A percentile compares a stretch with the other conserved stretches of the same genome.
Evolutionary conservation across 139 green algal species (phyloP).

Genomic region (Coelastrella sp.): DNA sequence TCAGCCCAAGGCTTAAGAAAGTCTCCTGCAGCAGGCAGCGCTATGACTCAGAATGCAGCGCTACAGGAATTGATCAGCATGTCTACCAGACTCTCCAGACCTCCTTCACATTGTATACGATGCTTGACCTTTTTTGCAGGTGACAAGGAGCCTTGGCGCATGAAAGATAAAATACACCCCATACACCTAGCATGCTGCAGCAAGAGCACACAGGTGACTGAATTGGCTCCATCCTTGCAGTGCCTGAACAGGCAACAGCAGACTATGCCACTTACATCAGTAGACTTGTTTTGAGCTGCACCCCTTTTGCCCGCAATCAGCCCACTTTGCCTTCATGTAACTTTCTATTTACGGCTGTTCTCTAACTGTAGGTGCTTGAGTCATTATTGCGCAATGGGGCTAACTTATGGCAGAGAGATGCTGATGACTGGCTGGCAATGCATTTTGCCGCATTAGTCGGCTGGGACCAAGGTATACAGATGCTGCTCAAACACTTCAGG

Average conservation of each 20-base stretch:
- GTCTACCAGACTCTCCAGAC: no score
- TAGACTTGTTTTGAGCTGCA: not conserved
- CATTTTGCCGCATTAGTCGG: constrained; percentile 19
- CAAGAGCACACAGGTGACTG: not conserved
- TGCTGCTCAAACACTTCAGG: not conserved
- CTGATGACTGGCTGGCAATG: constrained; percentile 16
- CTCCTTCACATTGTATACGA: no score
- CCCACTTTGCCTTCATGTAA: not conserved
- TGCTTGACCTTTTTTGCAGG: not conserved
- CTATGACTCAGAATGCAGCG: no score
- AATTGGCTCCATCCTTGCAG: not conserved
- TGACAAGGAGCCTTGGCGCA: constrained; percentile 21
- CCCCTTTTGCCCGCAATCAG: not conserved
- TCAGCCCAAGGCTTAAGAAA: no score
- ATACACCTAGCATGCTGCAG: constrained; percentile 25
- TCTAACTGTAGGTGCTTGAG: not conserved
- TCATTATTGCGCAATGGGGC: not conserved
- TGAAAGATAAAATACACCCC: constrained; percentile 20
- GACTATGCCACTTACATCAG: not conserved
- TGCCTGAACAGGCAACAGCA: not conserved
- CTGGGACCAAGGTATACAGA: constrained; percentile 7
- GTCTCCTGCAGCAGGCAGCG: no score
- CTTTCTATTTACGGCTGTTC: not conserved
- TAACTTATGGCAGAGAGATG: not conserved
- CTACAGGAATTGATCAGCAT: no score